A percentile compares a stretch with the other conserved stretches of the same genome.
Evolutionary conservation across 2,329 filamentous ascomycete genomes (phyloP).

Genomic region (Cucurbitaria berberidis): DNA sequence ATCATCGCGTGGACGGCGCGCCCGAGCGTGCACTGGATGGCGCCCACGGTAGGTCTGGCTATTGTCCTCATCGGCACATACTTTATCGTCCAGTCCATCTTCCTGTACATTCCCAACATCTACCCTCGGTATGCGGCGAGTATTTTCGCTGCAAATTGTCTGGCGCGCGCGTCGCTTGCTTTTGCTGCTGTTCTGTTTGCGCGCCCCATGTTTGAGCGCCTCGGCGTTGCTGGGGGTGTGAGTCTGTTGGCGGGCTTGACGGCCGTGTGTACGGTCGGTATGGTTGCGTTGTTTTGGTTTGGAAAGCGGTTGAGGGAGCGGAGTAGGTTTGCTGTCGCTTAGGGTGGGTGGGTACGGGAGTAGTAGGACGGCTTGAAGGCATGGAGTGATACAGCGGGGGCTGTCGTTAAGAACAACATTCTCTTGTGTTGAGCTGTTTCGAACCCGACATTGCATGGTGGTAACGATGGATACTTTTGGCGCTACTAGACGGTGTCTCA

Average conservation of each 20-base stretch:
- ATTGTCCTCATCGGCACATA: slow-evolving; percentile 54
- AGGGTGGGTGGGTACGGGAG: neutral
- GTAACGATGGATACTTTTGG: too few species aligned
- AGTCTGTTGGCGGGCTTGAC: slow-evolving; percentile 52
- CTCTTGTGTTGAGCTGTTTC: too few species aligned
- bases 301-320: slow-evolving; percentile 61
- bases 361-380: neutral
- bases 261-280: slow-evolving; percentile 55
- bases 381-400: too few species aligned
- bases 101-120: slow-evolving; percentile 69
- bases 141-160: slow-evolving; percentile 68
- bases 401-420: too few species aligned
- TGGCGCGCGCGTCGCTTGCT: slow-evolving; percentile 62
- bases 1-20: slow-evolving; percentile 70
- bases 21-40: slow-evolving; percentile 62
- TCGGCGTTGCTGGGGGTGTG: slow-evolving; percentile 53
- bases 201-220: slow-evolving; percentile 62
- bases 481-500: too few species aligned
- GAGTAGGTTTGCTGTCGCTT: slow-evolving; percentile 61
- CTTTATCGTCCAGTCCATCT: slow-evolving; percentile 54
- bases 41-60: slow-evolving; percentile 59
- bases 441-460: too few species aligned
- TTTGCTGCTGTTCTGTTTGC: slow-evolving; percentile 65
- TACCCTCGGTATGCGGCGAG: slow-evolving; percentile 56
- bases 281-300: slow-evolving; percentile 64